phyloP scores from a whole-genome alignment of 768 basidiomycete species.

The Coprinopsis marcescibilis region DNA sequence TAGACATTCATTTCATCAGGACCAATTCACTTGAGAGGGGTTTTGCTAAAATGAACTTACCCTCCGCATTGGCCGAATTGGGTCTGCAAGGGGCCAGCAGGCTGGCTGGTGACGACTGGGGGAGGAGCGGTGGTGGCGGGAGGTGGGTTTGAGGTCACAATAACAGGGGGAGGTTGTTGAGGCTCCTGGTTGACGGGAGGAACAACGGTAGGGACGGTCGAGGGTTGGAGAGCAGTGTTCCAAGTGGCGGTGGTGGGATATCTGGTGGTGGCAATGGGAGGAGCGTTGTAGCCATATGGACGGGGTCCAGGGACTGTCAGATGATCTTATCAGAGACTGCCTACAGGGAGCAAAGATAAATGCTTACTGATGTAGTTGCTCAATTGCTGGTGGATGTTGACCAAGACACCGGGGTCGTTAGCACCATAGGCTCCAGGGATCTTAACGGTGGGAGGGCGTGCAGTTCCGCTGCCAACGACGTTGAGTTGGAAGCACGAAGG shows the following conservation, averaged over 20 bases:
- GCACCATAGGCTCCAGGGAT: constrained; percentile 40
- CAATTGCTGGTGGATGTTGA: constrained; percentile 42
- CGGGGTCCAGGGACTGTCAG: constrained; percentile 40
- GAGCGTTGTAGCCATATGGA: constrained; percentile 35
- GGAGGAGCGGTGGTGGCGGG: background rate
- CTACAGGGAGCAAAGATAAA: background rate
- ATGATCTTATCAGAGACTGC: constrained; percentile 1
- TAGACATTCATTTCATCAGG: background rate
- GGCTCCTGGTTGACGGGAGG: constrained; percentile 11
- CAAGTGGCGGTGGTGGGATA: constrained; percentile 45
- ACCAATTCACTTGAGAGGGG: background rate
- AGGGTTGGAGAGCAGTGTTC: constrained; percentile 42
- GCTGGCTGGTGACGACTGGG: constrained; percentile 18
- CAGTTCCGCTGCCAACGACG: constrained; percentile 25
- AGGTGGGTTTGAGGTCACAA: constrained; percentile 15
- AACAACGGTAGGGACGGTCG: constrained; percentile 36
- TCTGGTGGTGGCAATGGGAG: constrained; percentile 35
- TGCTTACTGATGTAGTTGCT: constrained; percentile 34
- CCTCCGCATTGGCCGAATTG: constrained; percentile 55
- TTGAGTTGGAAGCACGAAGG: constrained; percentile 42
- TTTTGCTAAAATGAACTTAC: constrained; percentile 12
- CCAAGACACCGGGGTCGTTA: constrained; percentile 35
- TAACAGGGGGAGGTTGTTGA: background rate
- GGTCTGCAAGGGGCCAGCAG: constrained; percentile 32
- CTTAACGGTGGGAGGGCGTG: constrained; percentile 32